Conservation (phyloP, 1,139 yeast species). For the Pichiaceae sp. region DNA sequence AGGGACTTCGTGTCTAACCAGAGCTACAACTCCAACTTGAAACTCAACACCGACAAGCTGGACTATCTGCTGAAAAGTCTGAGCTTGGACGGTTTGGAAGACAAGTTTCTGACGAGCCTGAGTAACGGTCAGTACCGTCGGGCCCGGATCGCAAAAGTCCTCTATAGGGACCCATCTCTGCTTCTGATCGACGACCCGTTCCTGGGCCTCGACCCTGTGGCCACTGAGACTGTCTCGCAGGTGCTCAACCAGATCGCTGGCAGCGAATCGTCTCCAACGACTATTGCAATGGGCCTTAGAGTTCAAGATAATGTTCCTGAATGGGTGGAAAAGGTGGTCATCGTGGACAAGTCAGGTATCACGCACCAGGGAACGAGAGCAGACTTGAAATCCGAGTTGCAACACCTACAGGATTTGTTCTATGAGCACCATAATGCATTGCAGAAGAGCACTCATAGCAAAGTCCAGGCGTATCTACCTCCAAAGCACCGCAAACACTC, state of each 20-base stretch:
- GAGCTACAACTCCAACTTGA: slow-evolving; percentile 38
- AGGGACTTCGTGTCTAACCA: slow-evolving; percentile 48
- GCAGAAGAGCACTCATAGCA: slow-evolving; percentile 15
- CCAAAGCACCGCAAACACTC: slow-evolving; percentile 1
- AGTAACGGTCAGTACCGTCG: slow-evolving; percentile 93
- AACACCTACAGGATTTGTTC: slow-evolving; percentile 22
- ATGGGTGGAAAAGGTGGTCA: slow-evolving; percentile 71
- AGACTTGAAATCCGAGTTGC: slow-evolving; percentile 26
- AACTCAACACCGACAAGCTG: slow-evolving; percentile 9
- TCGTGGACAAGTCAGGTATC: slow-evolving; percentile 49
- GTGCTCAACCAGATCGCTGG: slow-evolving; percentile 26
- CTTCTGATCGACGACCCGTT: slow-evolving; percentile 85
- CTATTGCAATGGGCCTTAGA: slow-evolving; percentile 66
- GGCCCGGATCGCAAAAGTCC: slow-evolving; percentile 72
- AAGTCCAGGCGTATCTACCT: slow-evolving; percentile 9
- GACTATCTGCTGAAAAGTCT: slow-evolving; percentile 29
- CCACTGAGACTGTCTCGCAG: slow-evolving; percentile 51
- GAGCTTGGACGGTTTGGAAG: slow-evolving; percentile 45
- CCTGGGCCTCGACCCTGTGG: slow-evolving; percentile 78
- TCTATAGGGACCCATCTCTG: slow-evolving; percentile 57
- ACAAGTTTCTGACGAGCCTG: slow-evolving; percentile 76
- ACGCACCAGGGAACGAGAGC: slow-evolving; percentile 36
- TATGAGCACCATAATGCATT: slow-evolving; percentile 16
- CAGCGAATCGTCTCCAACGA: slow-evolving; percentile 25
- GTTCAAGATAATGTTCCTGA: slow-evolving; percentile 66